These are phyloP conservation scores for Paracamarosporium sp. DNA, from an alignment of 2,329 filamentous ascomycete species.

Conservation along the genomic window DNA sequence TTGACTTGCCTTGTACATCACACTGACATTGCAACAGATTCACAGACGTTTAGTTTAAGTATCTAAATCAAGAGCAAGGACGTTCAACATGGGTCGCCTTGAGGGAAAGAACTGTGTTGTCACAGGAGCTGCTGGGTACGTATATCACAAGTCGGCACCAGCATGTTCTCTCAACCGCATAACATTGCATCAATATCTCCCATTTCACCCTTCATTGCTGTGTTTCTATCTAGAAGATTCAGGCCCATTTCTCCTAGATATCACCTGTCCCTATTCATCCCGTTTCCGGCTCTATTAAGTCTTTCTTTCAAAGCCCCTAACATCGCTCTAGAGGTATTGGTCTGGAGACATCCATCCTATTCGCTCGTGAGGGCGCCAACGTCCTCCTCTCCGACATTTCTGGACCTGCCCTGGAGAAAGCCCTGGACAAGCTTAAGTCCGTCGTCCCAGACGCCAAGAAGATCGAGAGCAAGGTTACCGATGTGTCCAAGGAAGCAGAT, in stretches of 20 bases:
- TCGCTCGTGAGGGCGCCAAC: constrained; percentile 84
- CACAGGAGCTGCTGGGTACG: constrained; percentile 86
- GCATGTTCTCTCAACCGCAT: not conserved
- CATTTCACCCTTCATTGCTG: not conserved
- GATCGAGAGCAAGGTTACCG: constrained; percentile 70
- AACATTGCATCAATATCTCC: not conserved
- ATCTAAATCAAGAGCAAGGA: not conserved
- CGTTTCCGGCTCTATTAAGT: not conserved
- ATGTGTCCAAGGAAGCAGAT: constrained; percentile 85
- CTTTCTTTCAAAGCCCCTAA: constrained; percentile 22
- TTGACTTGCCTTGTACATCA: not conserved
- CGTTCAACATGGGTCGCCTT: constrained; percentile 58
- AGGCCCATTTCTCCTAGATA: no score
- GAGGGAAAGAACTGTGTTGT: constrained; percentile 75
- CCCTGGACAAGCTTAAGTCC: constrained; percentile 75
- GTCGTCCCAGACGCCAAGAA: constrained; percentile 66
- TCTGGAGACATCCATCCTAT: constrained; percentile 89
- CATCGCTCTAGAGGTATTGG: constrained; percentile 75
- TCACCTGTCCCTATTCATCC: not conserved
- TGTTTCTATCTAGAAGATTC: not conserved
- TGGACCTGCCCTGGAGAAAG: constrained; percentile 76
- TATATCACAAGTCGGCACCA: constrained; percentile 17
- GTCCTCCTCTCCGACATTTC: constrained; percentile 89
- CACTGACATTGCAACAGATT: constrained; percentile 18
- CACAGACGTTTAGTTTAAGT: not conserved